Conservation (phyloP, 2,329 filamentous ascomycete genomes). For the Furcasterigmium sp. region DNA sequence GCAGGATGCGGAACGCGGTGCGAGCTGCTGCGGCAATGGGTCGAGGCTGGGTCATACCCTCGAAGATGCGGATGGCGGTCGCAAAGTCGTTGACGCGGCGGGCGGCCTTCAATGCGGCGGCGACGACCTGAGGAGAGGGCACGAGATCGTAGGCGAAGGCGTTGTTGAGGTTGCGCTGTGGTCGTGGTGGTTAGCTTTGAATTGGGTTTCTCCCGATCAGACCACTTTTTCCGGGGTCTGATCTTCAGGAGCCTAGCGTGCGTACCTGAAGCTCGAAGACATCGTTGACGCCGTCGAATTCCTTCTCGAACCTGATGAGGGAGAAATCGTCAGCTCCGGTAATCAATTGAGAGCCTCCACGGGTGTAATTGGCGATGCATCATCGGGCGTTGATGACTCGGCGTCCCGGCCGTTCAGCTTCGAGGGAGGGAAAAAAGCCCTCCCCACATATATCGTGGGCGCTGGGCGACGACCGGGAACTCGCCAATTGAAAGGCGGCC, state of each 20-base stretch:
- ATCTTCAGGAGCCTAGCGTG: constrained; percentile 4
- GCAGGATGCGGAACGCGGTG: neutral
- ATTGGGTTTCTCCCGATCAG: neutral
- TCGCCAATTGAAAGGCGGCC: neutral
- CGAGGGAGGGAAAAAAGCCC: neutral
- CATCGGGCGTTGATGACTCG: neutral
- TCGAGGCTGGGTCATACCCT: constrained; percentile 59
- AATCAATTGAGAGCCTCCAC: neutral
- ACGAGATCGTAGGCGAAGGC: constrained; percentile 99
- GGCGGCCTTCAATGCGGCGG: constrained; percentile 87
- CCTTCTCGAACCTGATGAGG: constrained; percentile 85
- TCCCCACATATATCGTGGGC: neutral
- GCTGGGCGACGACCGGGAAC: neutral
- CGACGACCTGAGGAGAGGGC: constrained; percentile 84
- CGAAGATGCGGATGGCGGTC: constrained; percentile 96
- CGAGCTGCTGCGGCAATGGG: neutral
- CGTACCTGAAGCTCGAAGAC: constrained; percentile 99
- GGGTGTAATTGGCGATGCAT: neutral
- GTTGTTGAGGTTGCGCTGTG: constrained; percentile 91
- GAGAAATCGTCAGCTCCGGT: neutral
- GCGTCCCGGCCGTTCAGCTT: neutral
- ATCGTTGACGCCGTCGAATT: constrained; percentile 95
- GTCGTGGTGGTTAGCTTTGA: neutral
- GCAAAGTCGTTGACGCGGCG: constrained; percentile 97
- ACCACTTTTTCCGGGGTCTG: constrained; percentile 2